Conservation (phyloP, 257 asterid species). For the Dorcoceras hygrometricum region DNA sequence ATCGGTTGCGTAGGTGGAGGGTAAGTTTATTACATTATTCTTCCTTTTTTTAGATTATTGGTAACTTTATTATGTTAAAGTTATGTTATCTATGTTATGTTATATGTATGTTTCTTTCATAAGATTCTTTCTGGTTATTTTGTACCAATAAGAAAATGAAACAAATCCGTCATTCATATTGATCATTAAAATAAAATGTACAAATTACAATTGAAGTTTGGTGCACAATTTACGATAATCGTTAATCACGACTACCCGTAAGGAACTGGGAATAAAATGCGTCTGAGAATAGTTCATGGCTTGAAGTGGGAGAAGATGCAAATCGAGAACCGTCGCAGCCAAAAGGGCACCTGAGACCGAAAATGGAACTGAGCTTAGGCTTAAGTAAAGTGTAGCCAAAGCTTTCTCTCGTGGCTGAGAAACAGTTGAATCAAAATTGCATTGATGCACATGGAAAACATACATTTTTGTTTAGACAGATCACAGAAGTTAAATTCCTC, state of each 20-base stretch:
- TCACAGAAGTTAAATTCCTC: background rate
- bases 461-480: too few relatives aligned
- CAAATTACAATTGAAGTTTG: background rate
- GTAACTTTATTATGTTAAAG: too few relatives aligned
- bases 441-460: background rate
- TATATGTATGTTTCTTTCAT: background rate
- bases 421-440: background rate
- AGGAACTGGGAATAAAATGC: background rate
- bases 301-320: background rate
- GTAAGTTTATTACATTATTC: conserved; percentile 41
- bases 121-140: too few relatives aligned
- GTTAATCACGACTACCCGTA: background rate
- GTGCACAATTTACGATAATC: background rate
- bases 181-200: too few relatives aligned
- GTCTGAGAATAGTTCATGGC: background rate
- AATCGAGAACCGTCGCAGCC: background rate
- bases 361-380: background rate
- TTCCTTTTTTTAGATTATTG: background rate
- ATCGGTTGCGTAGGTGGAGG: conserved; percentile 81
- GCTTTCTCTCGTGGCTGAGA: background rate
- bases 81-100: too few relatives aligned
- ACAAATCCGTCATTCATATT: too few relatives aligned
- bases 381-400: background rate
- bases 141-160: background rate
- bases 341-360: background rate